These are phyloP conservation scores for Taphrina sp. DNA, from an alignment of 1,139 yeast genomes.

Conservation along the genomic window DNA sequence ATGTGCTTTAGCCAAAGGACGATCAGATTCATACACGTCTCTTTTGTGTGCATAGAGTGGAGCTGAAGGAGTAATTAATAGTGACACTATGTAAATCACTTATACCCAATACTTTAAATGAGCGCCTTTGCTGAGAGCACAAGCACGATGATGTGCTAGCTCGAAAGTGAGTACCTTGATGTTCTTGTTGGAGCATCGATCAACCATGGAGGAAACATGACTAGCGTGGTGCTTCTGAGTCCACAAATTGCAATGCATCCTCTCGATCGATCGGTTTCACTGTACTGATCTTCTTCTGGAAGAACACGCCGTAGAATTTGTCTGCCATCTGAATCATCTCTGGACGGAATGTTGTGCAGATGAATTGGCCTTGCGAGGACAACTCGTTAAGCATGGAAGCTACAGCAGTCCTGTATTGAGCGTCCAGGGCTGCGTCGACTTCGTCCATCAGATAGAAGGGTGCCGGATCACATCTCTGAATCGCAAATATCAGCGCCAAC, in stretches of 20 bases:
- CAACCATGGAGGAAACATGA: too few species aligned
- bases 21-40: too few species aligned
- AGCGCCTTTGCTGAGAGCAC: too few species aligned
- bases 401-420: slow-evolving; percentile 86
- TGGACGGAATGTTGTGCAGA: slow-evolving; percentile 92
- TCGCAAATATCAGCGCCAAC: slow-evolving; percentile 84
- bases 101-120: too few species aligned
- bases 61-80: too few species aligned
- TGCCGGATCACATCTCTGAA: slow-evolving; percentile 93
- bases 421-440: slow-evolving; percentile 91
- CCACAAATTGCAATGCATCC: slow-evolving; percentile 78
- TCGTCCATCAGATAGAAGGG: slow-evolving; percentile 95
- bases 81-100: too few species aligned
- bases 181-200: too few species aligned
- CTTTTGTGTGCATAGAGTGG: too few species aligned
- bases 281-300: slow-evolving; percentile 76
- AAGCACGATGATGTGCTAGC: too few species aligned
- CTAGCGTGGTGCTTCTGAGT: slow-evolving; percentile 40
- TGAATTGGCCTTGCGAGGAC: slow-evolving; percentile 74
- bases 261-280: slow-evolving; percentile 67
- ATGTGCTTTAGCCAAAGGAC: too few species aligned
- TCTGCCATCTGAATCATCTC: slow-evolving; percentile 89
- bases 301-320: slow-evolving; percentile 82
- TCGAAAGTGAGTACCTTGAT: too few species aligned
- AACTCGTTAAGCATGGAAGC: slow-evolving; percentile 70